A percentile compares a stretch with the other conserved stretches of the same genome.
Conservation (phyloP, 192 early-diverging fungal species). For the Coemansia sp. region DNA sequence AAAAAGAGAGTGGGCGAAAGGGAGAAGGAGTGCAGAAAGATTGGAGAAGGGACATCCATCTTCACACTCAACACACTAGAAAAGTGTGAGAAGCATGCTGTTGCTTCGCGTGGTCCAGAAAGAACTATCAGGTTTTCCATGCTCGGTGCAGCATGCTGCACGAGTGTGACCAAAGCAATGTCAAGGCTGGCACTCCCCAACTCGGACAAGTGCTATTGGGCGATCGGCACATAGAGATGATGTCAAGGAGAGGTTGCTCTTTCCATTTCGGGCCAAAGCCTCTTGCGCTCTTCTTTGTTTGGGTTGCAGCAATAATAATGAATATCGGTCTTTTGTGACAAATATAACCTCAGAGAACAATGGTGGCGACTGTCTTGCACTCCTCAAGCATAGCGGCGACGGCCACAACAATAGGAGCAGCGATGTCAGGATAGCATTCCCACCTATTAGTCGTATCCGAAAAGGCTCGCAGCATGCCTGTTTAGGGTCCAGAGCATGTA, state of each 20-base stretch:
- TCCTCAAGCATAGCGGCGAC: neutral
- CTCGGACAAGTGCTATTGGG: neutral
- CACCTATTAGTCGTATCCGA: neutral
- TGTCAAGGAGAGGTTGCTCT: neutral
- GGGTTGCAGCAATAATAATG: neutral
- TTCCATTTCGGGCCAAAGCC: neutral
- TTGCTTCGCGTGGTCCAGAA: neutral
- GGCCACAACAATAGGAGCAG: neutral
- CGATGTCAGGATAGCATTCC: conserved; percentile 2
- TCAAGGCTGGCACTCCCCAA: neutral
- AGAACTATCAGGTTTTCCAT: conserved; percentile 4
- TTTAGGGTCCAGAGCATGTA: neutral
- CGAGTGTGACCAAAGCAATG: neutral
- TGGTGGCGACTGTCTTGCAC: neutral
- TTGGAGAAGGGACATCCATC: neutral
- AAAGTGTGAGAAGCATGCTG: neutral
- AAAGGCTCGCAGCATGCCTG: neutral
- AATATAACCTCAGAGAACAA: neutral
- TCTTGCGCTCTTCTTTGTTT: neutral
- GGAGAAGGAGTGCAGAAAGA: conserved; percentile 11
- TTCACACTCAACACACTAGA: neutral
- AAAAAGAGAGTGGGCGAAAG: conserved; percentile 12
- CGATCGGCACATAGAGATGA: neutral
- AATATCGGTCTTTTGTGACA: neutral
- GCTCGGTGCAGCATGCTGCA: neutral